Conservation (phyloP, 1,284 basidiomycete genomes). For the Pascua guehoae region DNA sequence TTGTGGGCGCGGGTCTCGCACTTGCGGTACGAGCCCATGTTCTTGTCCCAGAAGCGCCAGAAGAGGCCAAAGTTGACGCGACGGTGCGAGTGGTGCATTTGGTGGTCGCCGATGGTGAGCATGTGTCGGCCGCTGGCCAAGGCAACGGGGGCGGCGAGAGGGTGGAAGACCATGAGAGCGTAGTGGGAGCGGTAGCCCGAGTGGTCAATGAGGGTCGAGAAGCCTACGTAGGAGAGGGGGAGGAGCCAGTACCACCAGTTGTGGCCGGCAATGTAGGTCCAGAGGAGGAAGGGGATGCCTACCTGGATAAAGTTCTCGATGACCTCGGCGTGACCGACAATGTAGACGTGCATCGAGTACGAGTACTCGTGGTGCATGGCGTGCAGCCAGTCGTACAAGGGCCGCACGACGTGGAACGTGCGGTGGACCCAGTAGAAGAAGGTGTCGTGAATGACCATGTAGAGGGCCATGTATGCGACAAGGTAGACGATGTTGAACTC, state of each 20-base stretch:
- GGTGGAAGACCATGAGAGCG: slow-evolving; percentile 2
- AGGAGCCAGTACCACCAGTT: slow-evolving; percentile 7
- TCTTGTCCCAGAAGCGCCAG: slow-evolving; percentile 4
- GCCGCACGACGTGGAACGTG: slow-evolving; percentile 2
- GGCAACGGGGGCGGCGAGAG: background rate
- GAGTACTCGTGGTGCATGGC: slow-evolving; percentile 11
- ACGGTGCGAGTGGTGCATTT: slow-evolving; percentile 7
- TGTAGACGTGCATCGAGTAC: slow-evolving; percentile 7
- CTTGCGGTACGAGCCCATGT: slow-evolving; percentile 3
- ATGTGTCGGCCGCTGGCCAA: background rate
- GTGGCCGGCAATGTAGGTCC: slow-evolving; percentile 5
- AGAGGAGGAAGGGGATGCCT: slow-evolving; percentile 1
- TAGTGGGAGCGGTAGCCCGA: slow-evolving; percentile 5
- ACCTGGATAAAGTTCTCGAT: slow-evolving; percentile 8
- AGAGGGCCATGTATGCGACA: background rate
- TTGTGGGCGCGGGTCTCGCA: slow-evolving; percentile 3
- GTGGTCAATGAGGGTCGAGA: slow-evolving; percentile 7
- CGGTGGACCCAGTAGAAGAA: slow-evolving; percentile 8
- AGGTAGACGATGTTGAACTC: background rate
- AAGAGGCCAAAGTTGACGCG: slow-evolving; percentile 8
- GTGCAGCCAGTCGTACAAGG: slow-evolving; percentile 3
- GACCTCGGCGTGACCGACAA: slow-evolving; percentile 7
- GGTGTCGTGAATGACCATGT: slow-evolving; percentile 8
- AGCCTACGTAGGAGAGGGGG: slow-evolving; percentile 2
- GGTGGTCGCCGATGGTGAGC: slow-evolving; percentile 6